Evolutionary conservation across 2,329 filamentous ascomycete species (phyloP).

Genomic region (Monosporascus sp.): DNA sequence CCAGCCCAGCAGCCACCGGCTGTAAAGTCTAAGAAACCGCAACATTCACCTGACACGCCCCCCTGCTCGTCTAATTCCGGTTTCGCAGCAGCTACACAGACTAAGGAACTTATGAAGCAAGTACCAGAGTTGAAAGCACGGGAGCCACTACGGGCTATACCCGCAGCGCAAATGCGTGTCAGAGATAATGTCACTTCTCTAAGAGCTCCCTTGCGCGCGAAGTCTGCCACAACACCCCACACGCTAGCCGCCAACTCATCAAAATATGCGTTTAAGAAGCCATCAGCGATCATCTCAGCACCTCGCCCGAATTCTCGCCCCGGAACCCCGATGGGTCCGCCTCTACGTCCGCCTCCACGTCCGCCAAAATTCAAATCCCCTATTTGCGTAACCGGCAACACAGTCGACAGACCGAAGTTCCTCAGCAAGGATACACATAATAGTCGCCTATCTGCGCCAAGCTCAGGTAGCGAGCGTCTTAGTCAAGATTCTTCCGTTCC

Average conservation of each 20-base stretch:
- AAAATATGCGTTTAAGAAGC: not conserved
- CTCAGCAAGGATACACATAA: conserved; percentile 11
- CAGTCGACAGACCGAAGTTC: conserved; percentile 12
- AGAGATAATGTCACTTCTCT: conserved; percentile 2
- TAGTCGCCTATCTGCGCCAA: not conserved
- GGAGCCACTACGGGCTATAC: conserved; percentile 7
- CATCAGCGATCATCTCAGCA: conserved; percentile 1
- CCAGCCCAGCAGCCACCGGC: not conserved
- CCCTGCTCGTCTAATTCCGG: not conserved
- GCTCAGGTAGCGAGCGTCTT: not conserved
- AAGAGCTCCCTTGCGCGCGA: not conserved
- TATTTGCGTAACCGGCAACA: not conserved
- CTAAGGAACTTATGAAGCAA: conserved; percentile 3
- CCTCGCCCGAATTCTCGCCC: conserved; percentile 9
- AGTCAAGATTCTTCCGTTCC: conserved; percentile 4
- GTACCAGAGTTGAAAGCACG: conserved; percentile 4
- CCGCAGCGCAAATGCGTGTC: conserved; percentile 4
- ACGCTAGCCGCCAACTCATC: not conserved
- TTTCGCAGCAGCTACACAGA: not conserved
- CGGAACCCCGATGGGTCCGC: conserved; percentile 19
- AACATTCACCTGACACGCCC: no score
- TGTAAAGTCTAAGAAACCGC: not conserved
- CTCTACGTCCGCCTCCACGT: conserved; percentile 16
- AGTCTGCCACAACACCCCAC: not conserved
- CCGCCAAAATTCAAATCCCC: conserved; percentile 20